phyloP scores from a whole-genome alignment of 345 rosid species.

The Chamaenerion angustifolium region DNA sequence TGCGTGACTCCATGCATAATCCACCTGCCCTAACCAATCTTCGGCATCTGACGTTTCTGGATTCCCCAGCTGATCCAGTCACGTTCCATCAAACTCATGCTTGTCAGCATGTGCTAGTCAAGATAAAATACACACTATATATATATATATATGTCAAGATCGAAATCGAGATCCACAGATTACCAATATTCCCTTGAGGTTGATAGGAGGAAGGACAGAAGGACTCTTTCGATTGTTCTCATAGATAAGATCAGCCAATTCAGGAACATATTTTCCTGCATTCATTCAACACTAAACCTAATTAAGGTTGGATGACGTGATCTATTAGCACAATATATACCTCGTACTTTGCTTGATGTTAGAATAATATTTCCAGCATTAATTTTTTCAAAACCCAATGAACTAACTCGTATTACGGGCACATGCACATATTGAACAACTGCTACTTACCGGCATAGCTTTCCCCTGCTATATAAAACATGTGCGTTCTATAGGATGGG shows the following conservation, averaged over 20 bases:
- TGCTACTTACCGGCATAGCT: conserved; percentile 65
- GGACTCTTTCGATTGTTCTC: conserved; percentile 44
- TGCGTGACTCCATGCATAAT: conserved; percentile 95
- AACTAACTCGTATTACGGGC: too few relatives aligned
- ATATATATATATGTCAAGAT: too few relatives aligned
- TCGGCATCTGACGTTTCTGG: conserved; percentile 68
- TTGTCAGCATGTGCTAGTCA: too few relatives aligned
- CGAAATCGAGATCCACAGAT: too few relatives aligned
- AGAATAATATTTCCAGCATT: too few relatives aligned
- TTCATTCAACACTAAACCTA: neutral
- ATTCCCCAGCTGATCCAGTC: conserved; percentile 49
- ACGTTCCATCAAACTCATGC: too few relatives aligned
- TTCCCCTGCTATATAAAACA: conserved; percentile 83
- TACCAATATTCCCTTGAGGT: conserved; percentile 81
- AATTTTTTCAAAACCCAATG: too few relatives aligned
- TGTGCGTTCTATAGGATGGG: conserved; percentile 40
- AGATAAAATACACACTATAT: too few relatives aligned
- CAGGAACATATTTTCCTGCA: conserved; percentile 81
- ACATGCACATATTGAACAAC: too few relatives aligned
- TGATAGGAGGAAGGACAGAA: conserved; percentile 21
- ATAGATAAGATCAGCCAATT: conserved; percentile 55
- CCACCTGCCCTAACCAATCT: conserved; percentile 77
- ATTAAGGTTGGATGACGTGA: too few relatives aligned
- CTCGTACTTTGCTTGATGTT: too few relatives aligned
- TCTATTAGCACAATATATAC: too few relatives aligned